phyloP scores from a whole-genome alignment of 345 rosid species.

The Rhodamnia argentea region DNA sequence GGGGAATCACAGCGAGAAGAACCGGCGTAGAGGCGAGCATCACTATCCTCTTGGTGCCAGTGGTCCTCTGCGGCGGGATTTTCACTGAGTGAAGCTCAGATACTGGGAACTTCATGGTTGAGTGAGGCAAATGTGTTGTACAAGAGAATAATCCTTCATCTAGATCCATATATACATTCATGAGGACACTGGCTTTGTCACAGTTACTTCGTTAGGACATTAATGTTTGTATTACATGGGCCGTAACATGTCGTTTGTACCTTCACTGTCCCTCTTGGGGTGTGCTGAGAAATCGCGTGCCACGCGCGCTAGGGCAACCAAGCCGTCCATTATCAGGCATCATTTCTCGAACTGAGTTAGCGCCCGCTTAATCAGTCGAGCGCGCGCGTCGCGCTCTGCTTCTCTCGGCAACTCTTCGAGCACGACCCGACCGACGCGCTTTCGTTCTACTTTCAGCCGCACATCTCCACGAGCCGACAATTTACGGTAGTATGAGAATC shows the following conservation, averaged over 20 bases:
- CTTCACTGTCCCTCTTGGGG: not conserved
- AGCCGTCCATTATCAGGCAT: too few relatives aligned
- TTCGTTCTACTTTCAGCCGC: not conserved
- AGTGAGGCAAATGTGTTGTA: not conserved
- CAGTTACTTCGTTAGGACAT: not conserved
- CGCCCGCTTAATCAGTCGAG: not conserved
- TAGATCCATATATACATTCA: not conserved
- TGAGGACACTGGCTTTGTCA: not conserved
- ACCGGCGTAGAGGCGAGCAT: not conserved
- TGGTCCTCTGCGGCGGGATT: not conserved
- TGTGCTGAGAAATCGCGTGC: too few relatives aligned
- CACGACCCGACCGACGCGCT: not conserved
- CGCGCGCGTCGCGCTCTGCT: too few relatives aligned
- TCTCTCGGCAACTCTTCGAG: too few relatives aligned
- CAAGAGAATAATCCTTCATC: not conserved
- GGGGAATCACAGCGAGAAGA: slow-evolving; percentile 5
- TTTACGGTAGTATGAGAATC: not conserved
- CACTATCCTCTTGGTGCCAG: not conserved
- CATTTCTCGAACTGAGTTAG: not conserved
- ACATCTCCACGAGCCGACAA: not conserved
- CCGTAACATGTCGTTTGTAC: not conserved
- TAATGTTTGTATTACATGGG: not conserved
- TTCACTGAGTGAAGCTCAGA: not conserved
- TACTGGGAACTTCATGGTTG: not conserved
- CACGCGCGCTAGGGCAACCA: too few relatives aligned